Conservation (phyloP, 176 grass and related monocot genomes). For the Otatea glauca region DNA sequence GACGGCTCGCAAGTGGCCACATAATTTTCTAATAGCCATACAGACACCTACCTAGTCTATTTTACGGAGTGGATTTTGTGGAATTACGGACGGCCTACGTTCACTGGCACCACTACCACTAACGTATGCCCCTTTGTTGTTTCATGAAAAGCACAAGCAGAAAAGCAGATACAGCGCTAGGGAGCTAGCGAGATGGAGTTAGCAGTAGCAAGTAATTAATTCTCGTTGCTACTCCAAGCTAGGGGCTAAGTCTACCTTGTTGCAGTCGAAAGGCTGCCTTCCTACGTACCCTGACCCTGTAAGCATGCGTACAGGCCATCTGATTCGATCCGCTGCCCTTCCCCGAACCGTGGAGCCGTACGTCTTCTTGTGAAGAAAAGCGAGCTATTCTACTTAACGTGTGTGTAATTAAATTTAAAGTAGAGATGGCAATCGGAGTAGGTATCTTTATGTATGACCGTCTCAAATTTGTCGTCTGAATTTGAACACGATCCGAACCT, state of each 20-base stretch:
- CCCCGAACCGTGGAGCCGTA: conserved; percentile 29
- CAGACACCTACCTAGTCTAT: too few species aligned
- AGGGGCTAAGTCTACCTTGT: not conserved
- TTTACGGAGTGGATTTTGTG: too few species aligned
- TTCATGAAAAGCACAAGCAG: not conserved
- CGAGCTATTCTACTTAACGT: not conserved
- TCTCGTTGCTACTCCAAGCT: not conserved
- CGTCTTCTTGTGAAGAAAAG: not conserved
- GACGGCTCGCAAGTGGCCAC: too few species aligned
- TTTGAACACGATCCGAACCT: too few species aligned
- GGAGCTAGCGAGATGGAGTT: not conserved
- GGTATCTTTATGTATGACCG: too few species aligned
- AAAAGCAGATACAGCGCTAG: not conserved
- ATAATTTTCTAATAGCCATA: too few species aligned
- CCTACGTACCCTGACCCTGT: not conserved
- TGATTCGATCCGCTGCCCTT: not conserved
- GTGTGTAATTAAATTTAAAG: too few species aligned
- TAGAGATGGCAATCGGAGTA: too few species aligned
- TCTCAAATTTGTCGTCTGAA: too few species aligned
- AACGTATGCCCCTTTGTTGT: not conserved
- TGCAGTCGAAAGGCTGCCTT: not conserved
- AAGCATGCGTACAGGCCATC: not conserved
- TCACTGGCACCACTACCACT: too few species aligned
- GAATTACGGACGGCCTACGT: too few species aligned
- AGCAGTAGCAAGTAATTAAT: not conserved